phyloP scores from a whole-genome alignment of 2,329 filamentous ascomycete species.

The Fusarium annulatum region DNA sequence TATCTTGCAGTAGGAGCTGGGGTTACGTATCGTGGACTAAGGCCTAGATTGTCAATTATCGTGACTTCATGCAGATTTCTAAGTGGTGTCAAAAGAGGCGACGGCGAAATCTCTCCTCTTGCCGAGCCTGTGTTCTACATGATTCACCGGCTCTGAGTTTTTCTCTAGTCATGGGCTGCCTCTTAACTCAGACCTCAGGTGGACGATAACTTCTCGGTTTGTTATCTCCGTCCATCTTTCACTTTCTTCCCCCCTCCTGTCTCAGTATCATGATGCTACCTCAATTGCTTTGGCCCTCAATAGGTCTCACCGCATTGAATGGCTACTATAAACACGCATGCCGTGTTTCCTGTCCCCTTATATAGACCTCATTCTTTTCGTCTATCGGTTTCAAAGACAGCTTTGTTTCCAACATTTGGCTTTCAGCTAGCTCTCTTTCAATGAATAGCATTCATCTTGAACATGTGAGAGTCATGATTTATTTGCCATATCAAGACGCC shows the following conservation, averaged over 20 bases:
- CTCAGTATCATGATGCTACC: slow-evolving; percentile 1
- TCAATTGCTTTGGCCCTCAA: neutral
- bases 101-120: slow-evolving; percentile 22
- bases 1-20: slow-evolving; percentile 23
- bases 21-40: slow-evolving; percentile 15
- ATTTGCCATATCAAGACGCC: neutral
- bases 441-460: neutral
- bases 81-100: neutral
- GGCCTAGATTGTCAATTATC: slow-evolving; percentile 23
- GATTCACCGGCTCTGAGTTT: slow-evolving; percentile 17
- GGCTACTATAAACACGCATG: neutral
- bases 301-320: slow-evolving; percentile 15
- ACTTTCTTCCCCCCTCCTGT: neutral
- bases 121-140: slow-evolving; percentile 29
- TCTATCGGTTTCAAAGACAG: neutral
- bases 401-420: neutral
- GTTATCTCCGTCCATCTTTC: slow-evolving; percentile 20
- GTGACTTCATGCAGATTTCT: slow-evolving; percentile 19
- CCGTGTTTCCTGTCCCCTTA: neutral
- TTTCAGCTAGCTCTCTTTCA: neutral
- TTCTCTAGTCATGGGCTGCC: slow-evolving; percentile 30
- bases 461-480: neutral
- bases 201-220: slow-evolving; percentile 43
- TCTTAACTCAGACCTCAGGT: slow-evolving; percentile 16
- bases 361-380: neutral